Conservation (phyloP, 2,329 filamentous ascomycete genomes). For the Chlorencoelia australis region DNA sequence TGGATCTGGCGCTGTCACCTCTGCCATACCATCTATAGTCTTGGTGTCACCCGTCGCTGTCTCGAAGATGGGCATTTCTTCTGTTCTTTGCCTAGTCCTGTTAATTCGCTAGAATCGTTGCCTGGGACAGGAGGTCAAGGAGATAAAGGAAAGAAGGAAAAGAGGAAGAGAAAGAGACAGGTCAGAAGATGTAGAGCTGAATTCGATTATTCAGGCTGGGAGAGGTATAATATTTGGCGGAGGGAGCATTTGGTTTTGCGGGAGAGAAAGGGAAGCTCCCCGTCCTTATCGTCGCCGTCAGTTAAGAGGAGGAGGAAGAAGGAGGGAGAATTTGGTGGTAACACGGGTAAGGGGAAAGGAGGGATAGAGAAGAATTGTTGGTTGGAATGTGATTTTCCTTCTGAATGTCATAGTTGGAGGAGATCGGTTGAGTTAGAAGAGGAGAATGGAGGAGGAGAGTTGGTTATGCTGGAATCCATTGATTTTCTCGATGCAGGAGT, state of each 20-base stretch:
- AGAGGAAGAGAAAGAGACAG: conserved; percentile 3
- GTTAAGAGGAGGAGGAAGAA: too few species aligned
- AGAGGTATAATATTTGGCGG: conserved; percentile 4
- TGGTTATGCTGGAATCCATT: too few species aligned
- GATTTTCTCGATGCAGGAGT: too few species aligned
- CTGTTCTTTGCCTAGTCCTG: conserved; percentile 9
- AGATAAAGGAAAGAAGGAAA: not conserved
- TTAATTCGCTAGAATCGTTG: not conserved
- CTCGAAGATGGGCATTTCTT: conserved; percentile 20
- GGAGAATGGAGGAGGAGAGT: too few species aligned
- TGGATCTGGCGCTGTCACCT: conserved; percentile 30
- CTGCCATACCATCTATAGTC: conserved; percentile 23
- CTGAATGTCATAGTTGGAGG: conserved; percentile 7
- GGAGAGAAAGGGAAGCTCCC: too few species aligned
- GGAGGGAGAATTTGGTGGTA: too few species aligned
- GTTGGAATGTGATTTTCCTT: conserved; percentile 6
- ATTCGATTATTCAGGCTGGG: conserved; percentile 12
- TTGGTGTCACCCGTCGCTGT: conserved; percentile 28
- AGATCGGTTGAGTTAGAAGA: too few species aligned
- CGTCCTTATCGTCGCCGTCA: too few species aligned
- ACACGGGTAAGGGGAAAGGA: too few species aligned
- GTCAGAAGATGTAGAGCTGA: conserved; percentile 7
- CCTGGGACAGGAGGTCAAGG: too few species aligned
- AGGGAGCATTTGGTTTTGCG: too few species aligned
- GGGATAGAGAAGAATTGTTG: too few species aligned